Evolutionary conservation across 768 basidiomycete genomes (phyloP), one percentile per base, ranked within the genome.

Genomic region (Boletus sp.): DNA sequence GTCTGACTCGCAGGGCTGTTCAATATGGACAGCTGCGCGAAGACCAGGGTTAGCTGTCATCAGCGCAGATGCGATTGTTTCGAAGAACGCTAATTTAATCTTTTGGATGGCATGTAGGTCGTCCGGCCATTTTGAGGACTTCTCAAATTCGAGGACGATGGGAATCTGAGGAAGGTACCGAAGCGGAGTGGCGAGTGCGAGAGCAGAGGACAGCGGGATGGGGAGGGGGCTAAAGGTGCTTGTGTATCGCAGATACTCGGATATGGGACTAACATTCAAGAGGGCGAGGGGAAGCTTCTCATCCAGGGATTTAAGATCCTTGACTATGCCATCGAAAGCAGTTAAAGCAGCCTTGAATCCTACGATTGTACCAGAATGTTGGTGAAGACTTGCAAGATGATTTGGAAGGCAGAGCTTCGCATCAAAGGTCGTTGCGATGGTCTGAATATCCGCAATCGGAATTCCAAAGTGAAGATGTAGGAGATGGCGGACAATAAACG

Each of bases 41-140:
- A 86, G 69, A 8, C 83, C 83, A 0, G 75, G 53, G 1, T 79
- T 72, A 1, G 75, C 64, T 10, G 70, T 67, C 80, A 84, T 83
- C 44, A 97, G 75, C 1, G 78, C 76, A 19, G 77, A 74, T 1
- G 88, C 92, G 7, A 98, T 77, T 38, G 83, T 82, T 65, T 93
- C 90, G 56, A 98, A 83, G 67, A 98, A 88, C 0, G 95, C 96
- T 1, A 96, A 75, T 69, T 98, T 98, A 70, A 93, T 87, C 58
- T 92, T 92, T 69, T 97, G 96, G 44, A 98, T 89, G 0, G 94
- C 93, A 17, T 77, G 79, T 5, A 98, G 79, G 59, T 98, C 93
- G 64, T 98, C 95, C 0, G 97, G 96, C 97, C 97, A 99, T 57
- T 83, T 82, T 0, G 87, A 84, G 0, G 93, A 96, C 57, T 87